These are phyloP conservation scores for Coelomomyces lativittatus DNA, from an alignment of 371 early-diverging fungal genomes.

Conservation along the genomic window DNA sequence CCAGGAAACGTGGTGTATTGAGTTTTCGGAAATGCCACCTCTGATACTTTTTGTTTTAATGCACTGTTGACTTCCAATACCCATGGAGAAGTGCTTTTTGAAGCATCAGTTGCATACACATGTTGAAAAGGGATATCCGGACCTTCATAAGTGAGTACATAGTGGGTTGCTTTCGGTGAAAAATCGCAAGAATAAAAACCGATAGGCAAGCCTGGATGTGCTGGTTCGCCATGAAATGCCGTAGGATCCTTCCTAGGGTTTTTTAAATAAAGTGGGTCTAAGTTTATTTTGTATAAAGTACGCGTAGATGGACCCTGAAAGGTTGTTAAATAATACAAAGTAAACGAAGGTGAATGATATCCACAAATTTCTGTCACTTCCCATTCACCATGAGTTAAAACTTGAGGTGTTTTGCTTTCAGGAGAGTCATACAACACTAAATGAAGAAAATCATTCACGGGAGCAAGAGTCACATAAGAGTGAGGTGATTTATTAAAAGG, in stretches of 20 bases:
- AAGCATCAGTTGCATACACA: background rate
- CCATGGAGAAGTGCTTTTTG: background rate
- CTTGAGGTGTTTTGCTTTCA: slow-evolving; percentile 21
- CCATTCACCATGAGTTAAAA: slow-evolving; percentile 68
- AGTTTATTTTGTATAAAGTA: no score
- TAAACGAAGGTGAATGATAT: no score
- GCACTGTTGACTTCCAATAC: slow-evolving; percentile 34
- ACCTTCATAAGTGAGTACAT: slow-evolving; percentile 57
- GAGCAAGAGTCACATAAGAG: slow-evolving; percentile 60
- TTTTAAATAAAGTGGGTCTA: no score
- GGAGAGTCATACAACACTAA: slow-evolving; percentile 51
- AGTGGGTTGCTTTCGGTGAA: slow-evolving; percentile 55
- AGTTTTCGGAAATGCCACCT: slow-evolving; percentile 36
- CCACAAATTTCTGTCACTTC: slow-evolving; percentile 67
- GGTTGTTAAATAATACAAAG: no score
- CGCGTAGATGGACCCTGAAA: no score
- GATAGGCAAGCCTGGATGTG: slow-evolving; percentile 4
- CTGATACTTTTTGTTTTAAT: slow-evolving; percentile 14
- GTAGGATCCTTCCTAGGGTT: no score
- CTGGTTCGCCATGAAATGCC: no score
- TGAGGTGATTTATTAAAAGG: no score
- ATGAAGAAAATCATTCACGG: slow-evolving; percentile 57
- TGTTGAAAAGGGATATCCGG: slow-evolving; percentile 54
- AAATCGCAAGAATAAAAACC: slow-evolving; percentile 58
- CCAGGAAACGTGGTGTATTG: slow-evolving; percentile 24